phyloP scores from a whole-genome alignment of 257 asterid genomes.

The Solanum peruvianum region DNA sequence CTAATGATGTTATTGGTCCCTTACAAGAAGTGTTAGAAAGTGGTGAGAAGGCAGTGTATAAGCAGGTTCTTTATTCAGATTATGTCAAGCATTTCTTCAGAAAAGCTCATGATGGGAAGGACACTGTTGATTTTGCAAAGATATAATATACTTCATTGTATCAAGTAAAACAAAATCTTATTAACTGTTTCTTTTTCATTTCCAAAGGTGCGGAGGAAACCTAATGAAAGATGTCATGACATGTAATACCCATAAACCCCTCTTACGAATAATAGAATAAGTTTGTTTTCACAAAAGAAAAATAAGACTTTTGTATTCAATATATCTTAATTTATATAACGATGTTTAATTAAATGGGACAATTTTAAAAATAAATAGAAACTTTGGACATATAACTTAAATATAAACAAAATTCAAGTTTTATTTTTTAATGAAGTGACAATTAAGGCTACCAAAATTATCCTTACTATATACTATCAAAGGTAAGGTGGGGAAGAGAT shows the following conservation, averaged over 20 bases:
- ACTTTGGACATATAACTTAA: not conserved
- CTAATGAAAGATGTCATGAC: not conserved
- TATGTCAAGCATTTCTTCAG: conserved; percentile 43
- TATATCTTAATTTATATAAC: not conserved
- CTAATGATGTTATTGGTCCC: conserved; percentile 31
- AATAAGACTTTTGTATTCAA: not conserved
- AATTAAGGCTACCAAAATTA: not conserved
- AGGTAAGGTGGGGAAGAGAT: not conserved
- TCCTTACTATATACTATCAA: not conserved
- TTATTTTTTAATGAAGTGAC: not conserved
- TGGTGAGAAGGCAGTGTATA: conserved; percentile 33
- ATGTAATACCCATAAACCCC: not conserved
- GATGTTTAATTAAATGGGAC: not conserved
- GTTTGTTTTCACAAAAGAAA: not conserved
- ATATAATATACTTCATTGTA: conserved; percentile 3
- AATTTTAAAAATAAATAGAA: not conserved
- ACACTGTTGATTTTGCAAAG: conserved; percentile 30
- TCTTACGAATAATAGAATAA: not conserved
- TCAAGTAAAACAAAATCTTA: not conserved
- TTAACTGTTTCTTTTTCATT: not conserved
- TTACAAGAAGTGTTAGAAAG: conserved; percentile 25
- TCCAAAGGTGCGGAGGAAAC: not conserved
- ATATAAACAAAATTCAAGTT: not conserved
- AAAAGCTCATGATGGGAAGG: conserved; percentile 46
- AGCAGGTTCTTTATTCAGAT: conserved; percentile 23